phyloP scores from a whole-genome alignment of 306 rosid species.

The Dryas octopetala region DNA sequence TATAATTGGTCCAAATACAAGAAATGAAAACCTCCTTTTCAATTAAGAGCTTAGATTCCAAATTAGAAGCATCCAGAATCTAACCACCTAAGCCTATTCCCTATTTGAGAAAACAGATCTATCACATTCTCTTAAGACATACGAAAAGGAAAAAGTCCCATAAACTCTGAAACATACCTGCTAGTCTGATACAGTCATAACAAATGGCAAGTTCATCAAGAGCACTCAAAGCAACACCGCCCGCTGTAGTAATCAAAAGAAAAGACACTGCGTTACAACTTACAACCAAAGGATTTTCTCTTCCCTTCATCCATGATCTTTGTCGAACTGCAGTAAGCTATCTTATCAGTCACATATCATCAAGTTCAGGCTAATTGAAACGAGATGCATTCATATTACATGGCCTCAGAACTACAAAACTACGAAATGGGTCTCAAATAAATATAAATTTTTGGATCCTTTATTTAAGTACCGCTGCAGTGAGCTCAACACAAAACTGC shows the following conservation, averaged over 20 bases:
- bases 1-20: neutral
- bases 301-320: constrained; percentile 47
- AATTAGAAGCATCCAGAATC: no score
- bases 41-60: neutral
- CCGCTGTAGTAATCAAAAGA: constrained; percentile 62
- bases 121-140: neutral
- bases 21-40: neutral
- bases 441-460: no score
- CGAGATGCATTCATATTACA: neutral
- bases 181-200: no score
- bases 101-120: neutral
- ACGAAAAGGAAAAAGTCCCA: neutral
- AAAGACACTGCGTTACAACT: constrained; percentile 54
- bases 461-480: no score
- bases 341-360: constrained; percentile 27
- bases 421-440: neutral
- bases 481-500: no score
- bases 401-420: neutral
- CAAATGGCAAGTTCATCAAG: constrained; percentile 80
- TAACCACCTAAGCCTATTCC: neutral
- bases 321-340: constrained; percentile 44
- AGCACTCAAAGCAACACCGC: constrained; percentile 91
- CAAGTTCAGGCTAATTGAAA: neutral
- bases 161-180: constrained; percentile 44
- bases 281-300: constrained; percentile 51